Base-by-base conservation (phyloP, 2,329 filamentous ascomycete genomes). In the Trichoderma koningii region DNA sequence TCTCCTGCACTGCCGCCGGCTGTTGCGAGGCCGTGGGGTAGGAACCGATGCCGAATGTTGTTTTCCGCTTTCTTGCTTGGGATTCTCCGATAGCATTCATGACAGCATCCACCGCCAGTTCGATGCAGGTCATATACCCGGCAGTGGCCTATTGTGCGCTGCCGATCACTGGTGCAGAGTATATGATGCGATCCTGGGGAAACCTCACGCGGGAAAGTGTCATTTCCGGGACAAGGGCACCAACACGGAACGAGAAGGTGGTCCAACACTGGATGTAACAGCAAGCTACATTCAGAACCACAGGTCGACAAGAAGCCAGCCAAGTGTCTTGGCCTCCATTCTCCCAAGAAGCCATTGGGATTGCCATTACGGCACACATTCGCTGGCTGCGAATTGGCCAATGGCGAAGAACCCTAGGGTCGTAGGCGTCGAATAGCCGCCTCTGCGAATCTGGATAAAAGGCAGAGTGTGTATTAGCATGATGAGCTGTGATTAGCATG, bases 181-280 rank as follows among this genome's bases (percentile, higher is more conserved):
- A 6, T 19, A 23, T 53, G 57, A 26, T 23, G 47, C 47, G 47
- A 61, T 42, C 42, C 47, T 44, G 48, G 57, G 38, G 56, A 51
- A 42, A 26, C 47, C 47, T 41, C 34, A 51, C 45, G 19, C 44
- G 57, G 47, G 23, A 53, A 53, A 53, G 57, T 52, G 47, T 53
- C 52, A 19, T 21, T 9, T 41, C 34, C 50, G 17, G 23, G 14
- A 42, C 28, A 15, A 14, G 12, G 23, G n/a, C 45, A 28, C 47
- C 48, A 62, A 17, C 17, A 53, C 57, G 17, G 19, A 62, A 62
- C 4, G n/a, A 53, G 57, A 62, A 62, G 57, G 47, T 62, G 34
- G 21, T 30, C 48, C 52, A 19, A 12, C 9, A 10, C 23, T 30
- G n/a, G 10, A 30, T 44, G 48, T 45, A 23, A 60, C 42, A 26